Base-by-base conservation (phyloP, 2,329 filamentous ascomycete species). In the Pseudocercospora cruenta region DNA sequence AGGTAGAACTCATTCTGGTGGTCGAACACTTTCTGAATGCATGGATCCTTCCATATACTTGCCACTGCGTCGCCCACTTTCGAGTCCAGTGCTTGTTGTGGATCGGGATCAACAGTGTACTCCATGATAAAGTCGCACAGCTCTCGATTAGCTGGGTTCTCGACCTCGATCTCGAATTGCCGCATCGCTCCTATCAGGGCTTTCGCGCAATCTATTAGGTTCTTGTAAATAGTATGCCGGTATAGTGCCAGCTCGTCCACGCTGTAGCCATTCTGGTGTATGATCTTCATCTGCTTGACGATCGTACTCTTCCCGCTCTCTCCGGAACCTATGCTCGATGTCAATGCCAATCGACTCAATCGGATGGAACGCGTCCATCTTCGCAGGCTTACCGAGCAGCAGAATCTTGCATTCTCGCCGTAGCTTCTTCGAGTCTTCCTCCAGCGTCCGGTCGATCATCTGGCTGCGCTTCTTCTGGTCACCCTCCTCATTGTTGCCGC, bases 251-350 rank as follows among this genome's bases (percentile, higher is more conserved):
- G 86, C 80, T 99, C 95, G 75, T 98, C 94, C 72, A 93, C 89
- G 10, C 92, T 94, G 81, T 99, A 99, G 67, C 95, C 95, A 82
- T 97, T 97, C 75, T 98, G 91, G 78, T 99, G 95, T 77, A 99
- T 98, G 74, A 99, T 99, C 82, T 98, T 99, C 95, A 99, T 99
- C 85, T 99, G 95, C 82, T 99, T 99, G 73, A 99, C 95, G 75
- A 99, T 98, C 9, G 95, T 99, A 65, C 95, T 98, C 82, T 99
- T 99, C 73, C 95, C 95, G 81, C 94, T 98, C 83, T 99, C 95
- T 71, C 95, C 95, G 71, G 95, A 98, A 71, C 95, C 95, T 97
- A 62, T 59, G 54, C 51, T 58, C 59, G 47, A 39, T 33, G 69
- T 73, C 64, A 73, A 70, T 62, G 21, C 43, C 8, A 45, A 36